Evolutionary conservation across 495 filamentous ascomycete species (phyloP).

Genomic region (Aspergillus cavernicola): DNA sequence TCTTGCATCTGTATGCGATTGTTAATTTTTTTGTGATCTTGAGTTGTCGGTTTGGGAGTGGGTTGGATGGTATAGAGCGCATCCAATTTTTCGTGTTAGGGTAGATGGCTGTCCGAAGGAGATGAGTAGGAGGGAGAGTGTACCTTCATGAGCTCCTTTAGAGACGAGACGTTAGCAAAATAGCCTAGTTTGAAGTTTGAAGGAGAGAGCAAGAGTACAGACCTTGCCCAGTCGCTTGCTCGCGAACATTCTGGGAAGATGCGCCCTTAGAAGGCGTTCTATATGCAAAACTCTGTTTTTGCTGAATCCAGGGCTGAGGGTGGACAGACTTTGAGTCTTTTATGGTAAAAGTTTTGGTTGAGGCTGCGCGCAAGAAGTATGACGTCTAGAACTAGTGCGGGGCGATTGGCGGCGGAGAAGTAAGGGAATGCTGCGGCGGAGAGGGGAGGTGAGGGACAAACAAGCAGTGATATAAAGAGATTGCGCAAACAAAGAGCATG

Average conservation of each 20-base stretch:
- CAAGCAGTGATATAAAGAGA: too few relatives aligned
- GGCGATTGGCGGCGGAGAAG: slow-evolving; percentile 6
- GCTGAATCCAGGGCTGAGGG: too few relatives aligned
- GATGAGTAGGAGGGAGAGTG: background rate
- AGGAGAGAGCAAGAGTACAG: too few relatives aligned
- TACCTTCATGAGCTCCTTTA: slow-evolving; percentile 43
- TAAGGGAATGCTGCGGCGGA: background rate
- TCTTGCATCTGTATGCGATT: slow-evolving; percentile 33
- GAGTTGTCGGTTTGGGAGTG: background rate
- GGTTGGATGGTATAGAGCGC: background rate
- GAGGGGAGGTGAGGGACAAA: background rate
- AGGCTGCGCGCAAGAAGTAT: slow-evolving; percentile 14
- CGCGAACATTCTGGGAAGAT: slow-evolving; percentile 37
- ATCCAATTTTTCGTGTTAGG: too few relatives aligned
- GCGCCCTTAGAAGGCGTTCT: background rate
- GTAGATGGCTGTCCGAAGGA: background rate
- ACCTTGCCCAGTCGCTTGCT: slow-evolving; percentile 49
- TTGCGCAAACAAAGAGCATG: background rate
- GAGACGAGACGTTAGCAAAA: background rate
- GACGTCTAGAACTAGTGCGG: slow-evolving; percentile 19
- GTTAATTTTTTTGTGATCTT: background rate
- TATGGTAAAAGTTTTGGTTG: background rate
- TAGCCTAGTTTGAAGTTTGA: slow-evolving; percentile 2
- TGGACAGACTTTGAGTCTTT: too few relatives aligned
- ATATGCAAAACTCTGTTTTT: background rate